Base-by-base conservation (phyloP, 2,329 filamentous ascomycete genomes). In the Trichoderma arundinaceum region DNA sequence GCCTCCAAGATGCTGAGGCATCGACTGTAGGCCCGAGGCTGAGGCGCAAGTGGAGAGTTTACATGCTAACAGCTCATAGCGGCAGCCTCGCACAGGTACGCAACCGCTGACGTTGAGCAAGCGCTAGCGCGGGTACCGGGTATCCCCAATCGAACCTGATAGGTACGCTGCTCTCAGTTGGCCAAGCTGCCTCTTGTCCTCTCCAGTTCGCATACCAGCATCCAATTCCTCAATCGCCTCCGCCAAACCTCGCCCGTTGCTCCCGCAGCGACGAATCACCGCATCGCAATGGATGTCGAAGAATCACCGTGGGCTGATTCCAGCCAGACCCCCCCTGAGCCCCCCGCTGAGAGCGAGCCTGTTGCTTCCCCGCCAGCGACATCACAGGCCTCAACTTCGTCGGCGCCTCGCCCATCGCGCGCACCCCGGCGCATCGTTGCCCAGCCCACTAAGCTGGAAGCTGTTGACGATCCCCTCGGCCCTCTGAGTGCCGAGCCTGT, bases 391-490 rank as follows among this genome's bases (percentile, higher is more conserved):
- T 68, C 76, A 49, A 70, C 72, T 28, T 70, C 74, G 32, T 64
- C 78, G 35, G 69, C 77, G 22, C 73, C 77, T 68, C 81, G 82
- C 38, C 76, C 81, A 10, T 80, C 81, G 32, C 81, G 83, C 68
- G 75, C 78, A n/a, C 83, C 83, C 43, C 87, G 88, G 69, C 86
- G 88, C 68, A 81, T 92, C 73, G 88, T 89, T 71, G 89, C 89
- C 66, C 90, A 94, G 75, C 87, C 90, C 35, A 93, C 91, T 53
- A 89, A 88, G 62, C 89, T 94, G 67, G 88, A 94, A 78, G 90
- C 89, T 68, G 89, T 92, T 70, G 86, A 89, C 49, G 90, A 93
- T 74, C 90, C 90, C 64, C 85, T 94, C 52, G 92, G 92, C 1
- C 92, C 92, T 22, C 81, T 96, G 59, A 92, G 92, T 66, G 89